Percentiles rank a stretch among this genome's conserved stretches.
phyloP scores from a whole-genome alignment of 139 green algal species.

The Chlorella vulgaris region DNA sequence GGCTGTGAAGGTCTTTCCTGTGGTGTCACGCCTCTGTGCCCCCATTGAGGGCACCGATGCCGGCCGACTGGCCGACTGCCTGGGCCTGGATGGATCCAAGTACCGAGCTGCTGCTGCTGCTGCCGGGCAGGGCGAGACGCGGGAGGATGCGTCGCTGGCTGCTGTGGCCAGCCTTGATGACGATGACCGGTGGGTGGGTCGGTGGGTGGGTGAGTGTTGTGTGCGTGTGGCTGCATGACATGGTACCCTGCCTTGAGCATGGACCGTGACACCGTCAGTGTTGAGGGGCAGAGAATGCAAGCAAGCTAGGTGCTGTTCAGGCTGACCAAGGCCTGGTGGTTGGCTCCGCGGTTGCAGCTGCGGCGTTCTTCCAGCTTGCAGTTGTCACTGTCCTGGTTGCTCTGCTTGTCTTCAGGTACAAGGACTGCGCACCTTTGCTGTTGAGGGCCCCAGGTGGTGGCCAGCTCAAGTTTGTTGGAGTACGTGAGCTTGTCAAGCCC shows the following conservation, averaged over 20 bases:
- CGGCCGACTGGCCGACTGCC: conserved; percentile 87
- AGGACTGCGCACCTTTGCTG: conserved; percentile 61
- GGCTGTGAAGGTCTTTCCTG: conserved; percentile 84
- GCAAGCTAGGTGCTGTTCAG: no score
- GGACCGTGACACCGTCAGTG: neutral
- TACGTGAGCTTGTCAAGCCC: conserved; percentile 40
- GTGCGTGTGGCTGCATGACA: no score
- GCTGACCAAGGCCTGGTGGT: neutral
- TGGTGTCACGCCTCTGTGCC: conserved; percentile 89
- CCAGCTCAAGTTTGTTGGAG: conserved; percentile 66
- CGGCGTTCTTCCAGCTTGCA: no score
- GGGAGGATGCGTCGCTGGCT: conserved; percentile 60
- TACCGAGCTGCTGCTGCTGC: conserved; percentile 50
- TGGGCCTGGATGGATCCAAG: conserved; percentile 88
- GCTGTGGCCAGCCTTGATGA: conserved; percentile 66
- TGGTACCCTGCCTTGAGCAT: no score
- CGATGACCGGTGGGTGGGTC: conserved; percentile 65
- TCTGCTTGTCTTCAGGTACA: conserved; percentile 17
- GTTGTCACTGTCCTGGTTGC: no score
- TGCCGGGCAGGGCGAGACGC: conserved; percentile 18
- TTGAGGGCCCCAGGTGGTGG: conserved; percentile 53
- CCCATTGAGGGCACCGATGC: conserved; percentile 93
- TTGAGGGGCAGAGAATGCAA: no score
- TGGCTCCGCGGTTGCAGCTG: neutral
- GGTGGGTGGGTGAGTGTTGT: neutral